Base-by-base conservation (phyloP, 306 rosid species). In the Cucurbita pepo region DNA sequence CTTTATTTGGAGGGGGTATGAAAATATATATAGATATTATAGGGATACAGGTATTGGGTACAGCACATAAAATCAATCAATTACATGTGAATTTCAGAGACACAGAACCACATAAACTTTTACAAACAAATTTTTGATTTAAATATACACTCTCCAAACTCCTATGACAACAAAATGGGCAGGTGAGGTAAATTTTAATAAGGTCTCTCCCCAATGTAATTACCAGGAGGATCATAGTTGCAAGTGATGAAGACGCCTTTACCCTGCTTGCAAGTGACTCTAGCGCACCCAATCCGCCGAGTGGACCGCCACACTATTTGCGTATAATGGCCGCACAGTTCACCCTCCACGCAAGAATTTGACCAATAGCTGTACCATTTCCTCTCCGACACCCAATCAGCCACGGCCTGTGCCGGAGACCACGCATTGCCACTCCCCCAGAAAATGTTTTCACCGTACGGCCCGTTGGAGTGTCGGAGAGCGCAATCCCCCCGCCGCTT, bases 151-250 rank as follows among this genome's bases (percentile, higher is more conserved):
- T 38, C 69, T 38, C 25, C 48, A 5, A 37, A 62, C 12, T 15
- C 66, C 12, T 1, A 30, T 30, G 34, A 30, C 34, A 30, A 30
- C 34, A 30, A 30, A 30, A 30, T 30, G 34, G 34, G 34, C 0
- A 30, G 34, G 34, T 30, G 34, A 8, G 14, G 16, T 7, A 71
- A 12, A 9, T 44, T 36, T 88, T 80, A 92, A 44, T 90, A 94
- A 72, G 98, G 98, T 56, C 76, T 86, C 69, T 90, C 96, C 37
- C 97, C 91, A 70, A 77, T 62, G 69, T 90, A 94, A 60, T 94
- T 94, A 1, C 98, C 98, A 9, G 97, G 96, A 77, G 96, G 98
- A 73, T 94, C 95, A 65, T 94, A 94, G 66, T 91, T 94, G 65
- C 98, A 94, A 45, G 87, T 83, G 78, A 94, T 90, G 76, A 94